Conservation (phyloP, 371 early-diverging fungal species). For the Mortierella sp. region DNA sequence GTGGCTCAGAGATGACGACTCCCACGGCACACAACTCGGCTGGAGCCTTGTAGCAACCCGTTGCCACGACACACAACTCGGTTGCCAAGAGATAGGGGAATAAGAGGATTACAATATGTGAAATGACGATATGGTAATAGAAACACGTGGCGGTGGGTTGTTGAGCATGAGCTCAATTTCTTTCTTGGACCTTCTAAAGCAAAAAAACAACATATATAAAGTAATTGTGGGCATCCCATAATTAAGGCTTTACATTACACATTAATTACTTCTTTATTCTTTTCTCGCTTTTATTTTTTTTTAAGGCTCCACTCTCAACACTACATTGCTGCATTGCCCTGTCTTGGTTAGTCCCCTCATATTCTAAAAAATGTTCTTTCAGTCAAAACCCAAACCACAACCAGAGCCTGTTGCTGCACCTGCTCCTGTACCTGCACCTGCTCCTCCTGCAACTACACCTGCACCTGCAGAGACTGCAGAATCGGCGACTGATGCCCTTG, state of each 20-base stretch:
- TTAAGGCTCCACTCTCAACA: not conserved
- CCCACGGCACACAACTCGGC: not conserved
- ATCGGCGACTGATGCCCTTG: not conserved
- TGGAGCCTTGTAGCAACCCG: not conserved
- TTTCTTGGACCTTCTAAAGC: not conserved
- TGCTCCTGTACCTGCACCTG: not conserved
- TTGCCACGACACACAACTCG: not conserved
- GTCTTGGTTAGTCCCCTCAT: not conserved
- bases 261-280: no score
- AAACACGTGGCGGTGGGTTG: not conserved
- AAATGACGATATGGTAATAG: not conserved
- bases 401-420: not conserved
- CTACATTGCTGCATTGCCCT: not conserved
- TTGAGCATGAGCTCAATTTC: not conserved
- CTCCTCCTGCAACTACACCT: not conserved
- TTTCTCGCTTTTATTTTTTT: not conserved
- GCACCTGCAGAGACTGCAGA: not conserved
- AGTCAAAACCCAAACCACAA: slow-evolving; percentile 3
- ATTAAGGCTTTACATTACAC: no score
- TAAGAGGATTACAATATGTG: not conserved
- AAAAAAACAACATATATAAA: no score
- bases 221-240: no score
- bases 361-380: not conserved
- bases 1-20: no score
- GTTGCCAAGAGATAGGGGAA: not conserved